phyloP scores from a whole-genome alignment of 306 rosid species.

The Senna siamea region DNA sequence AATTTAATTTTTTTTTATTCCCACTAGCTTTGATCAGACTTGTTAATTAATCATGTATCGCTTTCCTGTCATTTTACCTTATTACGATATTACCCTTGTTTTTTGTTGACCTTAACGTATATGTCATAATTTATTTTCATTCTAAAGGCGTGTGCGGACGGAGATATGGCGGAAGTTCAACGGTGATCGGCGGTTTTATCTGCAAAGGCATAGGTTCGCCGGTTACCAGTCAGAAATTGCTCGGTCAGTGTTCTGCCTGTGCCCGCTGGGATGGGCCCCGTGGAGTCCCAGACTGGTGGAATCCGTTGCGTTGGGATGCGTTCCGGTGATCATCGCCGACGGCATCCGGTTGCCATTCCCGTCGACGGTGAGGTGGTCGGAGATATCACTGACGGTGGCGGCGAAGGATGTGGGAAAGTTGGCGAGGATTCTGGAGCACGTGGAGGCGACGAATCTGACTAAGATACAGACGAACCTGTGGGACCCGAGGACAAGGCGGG shows the following conservation, averaged over 20 bases:
- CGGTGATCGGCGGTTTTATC: conserved; percentile 59
- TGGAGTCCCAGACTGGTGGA: conserved; percentile 89
- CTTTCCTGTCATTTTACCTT: not conserved
- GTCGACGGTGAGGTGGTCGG: conserved; percentile 61
- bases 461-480: conserved; percentile 57
- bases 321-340: conserved; percentile 75
- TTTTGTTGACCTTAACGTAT: too few species aligned
- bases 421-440: conserved; percentile 61
- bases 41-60: not conserved
- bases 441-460: conserved; percentile 62
- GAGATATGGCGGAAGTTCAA: conserved; percentile 61
- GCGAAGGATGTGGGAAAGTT: conserved; percentile 64
- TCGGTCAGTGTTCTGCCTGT: conserved; percentile 68
- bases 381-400: conserved; percentile 65
- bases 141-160: conserved; percentile 65
- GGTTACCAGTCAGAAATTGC: conserved; percentile 76
- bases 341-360: conserved; percentile 66
- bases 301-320: conserved; percentile 69
- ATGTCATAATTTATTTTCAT: too few species aligned
- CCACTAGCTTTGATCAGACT: conserved; percentile 6
- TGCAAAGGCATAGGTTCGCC: conserved; percentile 56
- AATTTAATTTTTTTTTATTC: not conserved
- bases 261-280: conserved; percentile 88
- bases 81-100: too few species aligned
- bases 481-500: conserved; percentile 51